These are phyloP conservation scores for Gonapodya sp. DNA, from an alignment of 192 early-diverging fungal genomes.

Conservation along the genomic window DNA sequence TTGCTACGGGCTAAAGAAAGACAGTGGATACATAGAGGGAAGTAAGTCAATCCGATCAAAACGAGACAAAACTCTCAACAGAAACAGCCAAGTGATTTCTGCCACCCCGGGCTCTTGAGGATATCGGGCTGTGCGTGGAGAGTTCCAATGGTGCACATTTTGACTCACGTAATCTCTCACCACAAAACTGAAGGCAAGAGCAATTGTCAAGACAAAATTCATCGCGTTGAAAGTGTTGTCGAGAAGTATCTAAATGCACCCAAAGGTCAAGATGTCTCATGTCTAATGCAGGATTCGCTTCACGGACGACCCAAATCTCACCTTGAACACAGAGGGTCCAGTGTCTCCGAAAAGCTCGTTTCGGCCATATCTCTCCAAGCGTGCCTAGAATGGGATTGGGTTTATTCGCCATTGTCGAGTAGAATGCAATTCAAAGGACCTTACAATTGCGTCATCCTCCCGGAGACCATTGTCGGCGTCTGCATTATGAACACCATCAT, in stretches of 20 bases:
- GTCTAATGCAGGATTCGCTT: not conserved
- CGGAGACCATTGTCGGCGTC: not conserved
- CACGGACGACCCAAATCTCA: too few relatives aligned
- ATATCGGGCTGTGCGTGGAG: too few relatives aligned
- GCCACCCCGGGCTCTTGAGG: too few relatives aligned
- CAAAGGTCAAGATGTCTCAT: too few relatives aligned
- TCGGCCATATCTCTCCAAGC: not conserved
- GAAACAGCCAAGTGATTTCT: too few relatives aligned
- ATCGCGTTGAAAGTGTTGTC: conserved; percentile 15
- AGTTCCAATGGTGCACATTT: too few relatives aligned
- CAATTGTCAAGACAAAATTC: conserved; percentile 17
- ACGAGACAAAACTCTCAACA: not conserved
- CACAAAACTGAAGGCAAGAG: not conserved
- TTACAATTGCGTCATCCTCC: not conserved
- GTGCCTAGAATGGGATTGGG: not conserved
- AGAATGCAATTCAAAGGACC: not conserved
- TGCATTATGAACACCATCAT: not conserved
- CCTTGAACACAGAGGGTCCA: conserved; percentile 6
- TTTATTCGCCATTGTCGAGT: not conserved
- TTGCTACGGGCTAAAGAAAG: not conserved
- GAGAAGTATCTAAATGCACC: conserved; percentile 12
- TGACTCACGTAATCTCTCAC: conserved; percentile 13
- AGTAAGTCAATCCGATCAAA: not conserved
- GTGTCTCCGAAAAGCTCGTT: conserved; percentile 6
- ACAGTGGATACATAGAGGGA: too few relatives aligned